Percentiles rank a stretch among this genome's conserved stretches.
phyloP scores from a whole-genome alignment of 169 alveolate genomes.

The Eimeria acervulina region DNA sequence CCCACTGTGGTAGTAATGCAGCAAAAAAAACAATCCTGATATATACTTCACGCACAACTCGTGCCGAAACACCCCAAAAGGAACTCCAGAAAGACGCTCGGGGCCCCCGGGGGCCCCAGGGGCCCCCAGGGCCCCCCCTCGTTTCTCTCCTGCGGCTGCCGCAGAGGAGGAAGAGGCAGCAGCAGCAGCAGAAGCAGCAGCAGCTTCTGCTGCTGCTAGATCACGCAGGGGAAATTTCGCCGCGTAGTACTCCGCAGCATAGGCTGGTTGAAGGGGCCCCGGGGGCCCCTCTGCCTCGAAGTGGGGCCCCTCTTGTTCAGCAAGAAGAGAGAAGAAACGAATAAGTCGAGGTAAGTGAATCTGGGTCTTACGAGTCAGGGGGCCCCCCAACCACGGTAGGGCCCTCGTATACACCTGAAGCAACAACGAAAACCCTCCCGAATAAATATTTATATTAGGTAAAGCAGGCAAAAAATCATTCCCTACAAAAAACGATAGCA shows the following conservation, averaged over 20 bases:
- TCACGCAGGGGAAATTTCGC: slow-evolving; percentile 63
- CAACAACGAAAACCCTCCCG: slow-evolving; percentile 60
- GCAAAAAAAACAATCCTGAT: slow-evolving; percentile 63
- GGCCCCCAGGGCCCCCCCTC: neutral
- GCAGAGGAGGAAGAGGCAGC: neutral
- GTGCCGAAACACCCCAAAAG: slow-evolving; percentile 53
- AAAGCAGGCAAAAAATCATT: slow-evolving; percentile 98
- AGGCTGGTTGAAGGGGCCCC: slow-evolving; percentile 9
- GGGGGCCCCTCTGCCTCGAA: slow-evolving; percentile 8
- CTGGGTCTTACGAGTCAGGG: slow-evolving; percentile 61
- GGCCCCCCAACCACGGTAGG: slow-evolving; percentile 71
- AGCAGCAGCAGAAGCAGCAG: slow-evolving; percentile 27
- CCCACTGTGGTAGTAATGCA: slow-evolving; percentile 91
- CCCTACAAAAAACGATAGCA: slow-evolving; percentile 96
- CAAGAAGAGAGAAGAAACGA: slow-evolving; percentile 42
- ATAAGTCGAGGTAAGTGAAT: slow-evolving; percentile 69
- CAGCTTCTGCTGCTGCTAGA: slow-evolving; percentile 58
- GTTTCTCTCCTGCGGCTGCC: neutral
- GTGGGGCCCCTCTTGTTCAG: slow-evolving; percentile 56
- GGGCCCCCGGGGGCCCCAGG: neutral
- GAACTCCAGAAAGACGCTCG: slow-evolving; percentile 2
- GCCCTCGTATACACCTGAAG: slow-evolving; percentile 69
- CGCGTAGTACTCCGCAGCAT: slow-evolving; percentile 66
- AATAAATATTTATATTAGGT: slow-evolving; percentile 91
- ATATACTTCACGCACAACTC: slow-evolving; percentile 28